phyloP scores from a whole-genome alignment of 2,329 filamentous ascomycete genomes.

The Colletotrichum echinochloae region DNA sequence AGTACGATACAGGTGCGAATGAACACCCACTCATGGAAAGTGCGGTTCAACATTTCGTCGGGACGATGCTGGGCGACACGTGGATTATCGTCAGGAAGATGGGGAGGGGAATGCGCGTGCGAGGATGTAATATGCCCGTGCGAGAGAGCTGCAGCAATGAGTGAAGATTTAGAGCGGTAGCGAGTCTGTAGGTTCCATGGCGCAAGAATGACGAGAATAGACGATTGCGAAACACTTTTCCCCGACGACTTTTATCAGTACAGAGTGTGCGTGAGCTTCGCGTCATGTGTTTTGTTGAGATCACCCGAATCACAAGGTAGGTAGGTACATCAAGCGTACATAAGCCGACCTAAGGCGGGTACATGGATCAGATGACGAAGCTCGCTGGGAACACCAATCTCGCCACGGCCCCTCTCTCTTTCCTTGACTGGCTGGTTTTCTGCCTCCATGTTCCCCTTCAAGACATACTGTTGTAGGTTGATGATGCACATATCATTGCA shows the following conservation, averaged over 20 bases:
- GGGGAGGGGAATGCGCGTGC: neutral
- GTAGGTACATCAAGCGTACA: conserved; percentile 1
- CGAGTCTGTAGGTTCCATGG: neutral
- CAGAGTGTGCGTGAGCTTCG: neutral
- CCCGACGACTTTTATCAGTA: neutral
- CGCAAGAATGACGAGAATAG: neutral
- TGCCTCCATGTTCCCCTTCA: neutral
- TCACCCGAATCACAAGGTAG: neutral
- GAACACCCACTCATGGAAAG: conserved; percentile 44
- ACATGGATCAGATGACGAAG: conserved; percentile 15
- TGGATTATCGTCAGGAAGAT: neutral
- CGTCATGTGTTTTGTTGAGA: conserved; percentile 17
- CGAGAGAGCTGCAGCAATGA: neutral
- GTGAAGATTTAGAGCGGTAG: neutral
- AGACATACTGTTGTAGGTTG: neutral
- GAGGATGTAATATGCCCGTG: neutral
- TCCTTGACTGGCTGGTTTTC: neutral
- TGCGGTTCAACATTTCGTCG: conserved; percentile 29
- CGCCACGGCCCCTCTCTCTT: neutral
- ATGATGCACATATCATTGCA: neutral
- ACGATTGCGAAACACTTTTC: neutral
- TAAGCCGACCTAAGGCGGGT: neutral
- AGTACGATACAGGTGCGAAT: conserved; percentile 62
- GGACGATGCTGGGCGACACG: neutral
- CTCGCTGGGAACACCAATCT: neutral